Evolutionary conservation across 1,139 yeast genomes (phyloP), one percentile per base, ranked within the genome.

Genomic region (Debaryomyces sp.): DNA sequence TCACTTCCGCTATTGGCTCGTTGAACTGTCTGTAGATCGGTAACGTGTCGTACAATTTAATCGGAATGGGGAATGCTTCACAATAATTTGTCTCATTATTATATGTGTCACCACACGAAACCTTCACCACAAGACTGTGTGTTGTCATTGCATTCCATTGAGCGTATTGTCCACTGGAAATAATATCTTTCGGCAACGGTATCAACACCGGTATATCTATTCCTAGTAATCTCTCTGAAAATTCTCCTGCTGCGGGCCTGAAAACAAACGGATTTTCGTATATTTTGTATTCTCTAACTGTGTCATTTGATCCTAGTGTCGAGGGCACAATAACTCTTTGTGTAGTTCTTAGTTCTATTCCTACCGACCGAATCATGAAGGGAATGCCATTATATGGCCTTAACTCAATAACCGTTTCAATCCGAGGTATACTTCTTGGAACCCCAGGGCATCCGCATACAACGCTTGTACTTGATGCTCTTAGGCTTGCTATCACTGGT

Each of bases 361-460:
- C 70, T 2, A 77, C 77, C 1, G 73, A 56, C 33, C 80, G 57
- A 41, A 77, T 50, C 2, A 60, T 56, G 54, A 77, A 75, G 6
- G 81, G 77, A 3, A 55, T 54, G 2, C 78, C 78, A 27, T 63
- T 63, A 1, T 63, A 55, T 2, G 80, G 70, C 22, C 82, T 61
- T 29, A 78, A 55, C 46, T 74, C 74, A 17, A 77, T 54, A 6
- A 64, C 67, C 0, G 82, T 76, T 44, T 77, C 73, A n/a, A 78
- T 64, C 38, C 81, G 65, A 4, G 81, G 81, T 63, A 81, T 64
- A 9, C 86, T 81, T 49, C 83, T 71, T 1, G 85, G 80, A 0
- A 84, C 80, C 0, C 89, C 89, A 1, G 88, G 87, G 60, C 87
- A 81, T 4, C 89, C 89, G 44, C 73, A 67, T 0, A 83, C 81